These are phyloP conservation scores for Limnomonas spitsbergensis DNA, from an alignment of 139 green algal species.

Conservation along the genomic window DNA sequence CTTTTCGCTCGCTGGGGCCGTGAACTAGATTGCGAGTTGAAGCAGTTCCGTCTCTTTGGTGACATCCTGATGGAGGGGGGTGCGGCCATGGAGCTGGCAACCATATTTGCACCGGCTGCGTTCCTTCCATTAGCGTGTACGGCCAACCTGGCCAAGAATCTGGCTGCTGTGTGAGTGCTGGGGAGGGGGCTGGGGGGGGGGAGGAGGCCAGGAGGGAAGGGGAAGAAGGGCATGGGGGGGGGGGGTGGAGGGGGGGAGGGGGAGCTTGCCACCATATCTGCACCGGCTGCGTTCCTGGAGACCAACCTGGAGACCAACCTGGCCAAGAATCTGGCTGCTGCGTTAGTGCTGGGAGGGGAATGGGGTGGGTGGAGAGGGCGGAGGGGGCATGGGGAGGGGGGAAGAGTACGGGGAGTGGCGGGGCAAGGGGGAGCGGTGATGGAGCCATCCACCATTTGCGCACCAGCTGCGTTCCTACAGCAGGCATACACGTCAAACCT, in stretches of 20 bases:
- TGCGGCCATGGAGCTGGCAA: slow-evolving; percentile 76
- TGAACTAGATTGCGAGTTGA: slow-evolving; percentile 84
- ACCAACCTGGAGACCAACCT: slow-evolving; percentile 82
- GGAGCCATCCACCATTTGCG: slow-evolving; percentile 73
- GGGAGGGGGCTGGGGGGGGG: too few species aligned
- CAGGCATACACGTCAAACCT: slow-evolving; percentile 83
- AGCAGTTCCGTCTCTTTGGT: slow-evolving; percentile 78
- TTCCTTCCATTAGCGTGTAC: slow-evolving; percentile 86
- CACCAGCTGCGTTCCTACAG: slow-evolving; percentile 70
- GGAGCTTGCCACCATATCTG: slow-evolving; percentile 73
- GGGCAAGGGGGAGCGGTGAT: slow-evolving; percentile 52
- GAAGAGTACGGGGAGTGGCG: too few species aligned
- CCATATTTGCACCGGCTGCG: slow-evolving; percentile 50
- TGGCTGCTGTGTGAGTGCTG: slow-evolving; percentile 57
- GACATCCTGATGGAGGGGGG: slow-evolving; percentile 54
- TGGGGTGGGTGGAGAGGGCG: too few species aligned
- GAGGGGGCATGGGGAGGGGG: too few species aligned
- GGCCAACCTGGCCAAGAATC: slow-evolving; percentile 81
- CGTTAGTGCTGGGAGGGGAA: slow-evolving; percentile 31
- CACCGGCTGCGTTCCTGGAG: slow-evolving; percentile 69
- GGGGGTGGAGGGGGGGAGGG: slow-evolving; percentile 51
- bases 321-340: slow-evolving; percentile 77
- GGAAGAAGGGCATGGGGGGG: too few species aligned
- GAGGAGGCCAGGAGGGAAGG: too few species aligned
- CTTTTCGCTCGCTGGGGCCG: slow-evolving; percentile 83